Percentiles rank a stretch among this genome's conserved stretches.
These are phyloP conservation scores for Astrephomene gubernaculifera DNA, from an alignment of 139 green algal genomes.

Conservation along the genomic window DNA sequence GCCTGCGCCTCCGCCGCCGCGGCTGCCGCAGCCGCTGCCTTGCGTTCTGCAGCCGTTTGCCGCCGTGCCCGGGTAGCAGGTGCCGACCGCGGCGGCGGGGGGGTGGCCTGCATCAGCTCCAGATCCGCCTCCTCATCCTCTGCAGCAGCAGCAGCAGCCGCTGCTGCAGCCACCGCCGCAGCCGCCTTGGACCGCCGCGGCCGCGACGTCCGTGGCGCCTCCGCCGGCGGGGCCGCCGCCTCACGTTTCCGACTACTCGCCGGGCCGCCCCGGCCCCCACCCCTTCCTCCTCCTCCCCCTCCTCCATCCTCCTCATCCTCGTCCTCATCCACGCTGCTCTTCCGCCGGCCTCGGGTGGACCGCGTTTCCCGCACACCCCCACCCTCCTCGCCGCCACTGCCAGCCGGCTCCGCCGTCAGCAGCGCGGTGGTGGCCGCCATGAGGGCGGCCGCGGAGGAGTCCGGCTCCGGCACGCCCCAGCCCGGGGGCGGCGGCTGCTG, in stretches of 20 bases:
- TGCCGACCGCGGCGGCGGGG: background rate
- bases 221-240: background rate
- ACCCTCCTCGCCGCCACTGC: background rate
- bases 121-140: slow-evolving; percentile 15
- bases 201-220: background rate
- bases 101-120: background rate
- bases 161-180: background rate
- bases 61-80: background rate
- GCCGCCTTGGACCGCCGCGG: slow-evolving; percentile 32
- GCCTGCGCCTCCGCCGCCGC: background rate
- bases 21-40: background rate
- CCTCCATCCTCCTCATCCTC: background rate
- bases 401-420: background rate
- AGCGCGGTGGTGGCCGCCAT: slow-evolving; percentile 12
- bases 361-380: background rate
- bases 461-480: slow-evolving; percentile 19
- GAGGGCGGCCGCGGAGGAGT: background rate
- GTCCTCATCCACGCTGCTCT: background rate
- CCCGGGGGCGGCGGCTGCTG: slow-evolving; percentile 6
- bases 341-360: background rate
- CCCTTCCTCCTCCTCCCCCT: background rate
- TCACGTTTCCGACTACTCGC: background rate
- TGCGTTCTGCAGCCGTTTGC: background rate
- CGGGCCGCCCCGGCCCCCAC: background rate
- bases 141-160: slow-evolving; percentile 5